Evolutionary conservation across 1,139 yeast genomes (phyloP), one percentile per base, ranked within the genome.

Genomic region (Scheffersomyces illinoinensis): DNA sequence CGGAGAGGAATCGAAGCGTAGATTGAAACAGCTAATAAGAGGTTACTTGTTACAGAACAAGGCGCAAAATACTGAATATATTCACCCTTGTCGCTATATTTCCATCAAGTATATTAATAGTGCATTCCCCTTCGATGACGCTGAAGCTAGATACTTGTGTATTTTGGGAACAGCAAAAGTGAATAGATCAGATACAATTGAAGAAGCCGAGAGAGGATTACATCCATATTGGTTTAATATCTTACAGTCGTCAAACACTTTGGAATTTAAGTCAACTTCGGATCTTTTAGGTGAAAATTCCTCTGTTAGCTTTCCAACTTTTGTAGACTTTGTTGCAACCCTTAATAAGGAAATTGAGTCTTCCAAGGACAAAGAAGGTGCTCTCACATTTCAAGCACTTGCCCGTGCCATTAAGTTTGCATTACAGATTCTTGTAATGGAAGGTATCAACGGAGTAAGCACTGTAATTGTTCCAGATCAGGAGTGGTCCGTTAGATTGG

Each of bases 161-260:
- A 71, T 93, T 20, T 71, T 89, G 56, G 97, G 93, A 8, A 74
- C 91, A 12, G 75, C 85, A 19, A 68, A 78, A 33, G 73, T 72
- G 3, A 90, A 89, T 64, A 79, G 90, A 56, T 81, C 91, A 1
- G 97, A 92, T 64, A 85, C 89, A 0, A 77, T 88, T 17, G 97
- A 93, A 67, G 98, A 93, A 71, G 89, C 97, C 0, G 73, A 73
- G n/a, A 85, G 85, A 61, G 98, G 98, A 0, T 77, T 95, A 39
- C 88, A 91, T 68, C 98, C 98, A 0, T 85, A 90, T 67, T 84
- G 89, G 86, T 87, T 84, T 68, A 77, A 76, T 56, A 71, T 79
- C 8, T 68, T 79, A 53, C 84, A 79, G 64, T 77, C 86, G 0
- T 62, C 70, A 1, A 66, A 66, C 18, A 74, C 78, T 0, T 60